A percentile compares a stretch with the other conserved stretches of the same genome.
These are phyloP conservation scores for Hypocreales sp. DNA, from an alignment of 2,329 filamentous ascomycete species.

Conservation along the genomic window DNA sequence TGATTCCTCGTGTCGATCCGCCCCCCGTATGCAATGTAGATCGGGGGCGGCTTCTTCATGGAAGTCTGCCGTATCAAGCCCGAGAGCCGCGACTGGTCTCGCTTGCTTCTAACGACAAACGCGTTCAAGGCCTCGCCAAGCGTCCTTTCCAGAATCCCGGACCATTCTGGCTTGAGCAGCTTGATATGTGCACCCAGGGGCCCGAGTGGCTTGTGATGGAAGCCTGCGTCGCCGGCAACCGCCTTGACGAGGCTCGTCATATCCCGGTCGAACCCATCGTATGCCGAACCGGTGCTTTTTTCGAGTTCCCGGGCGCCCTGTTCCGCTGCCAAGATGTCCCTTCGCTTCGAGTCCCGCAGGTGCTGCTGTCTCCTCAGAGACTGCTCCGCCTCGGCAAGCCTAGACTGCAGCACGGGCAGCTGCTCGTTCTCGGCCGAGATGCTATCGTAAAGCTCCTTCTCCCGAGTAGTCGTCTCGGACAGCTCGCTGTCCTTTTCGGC, in stretches of 20 bases:
- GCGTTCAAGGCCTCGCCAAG: conserved; percentile 55
- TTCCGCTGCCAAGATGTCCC: conserved; percentile 38
- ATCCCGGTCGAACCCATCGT: conserved; percentile 46
- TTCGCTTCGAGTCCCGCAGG: conserved; percentile 26
- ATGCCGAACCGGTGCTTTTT: conserved; percentile 37
- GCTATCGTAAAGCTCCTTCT: conserved; percentile 11
- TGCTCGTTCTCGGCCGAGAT: conserved; percentile 13
- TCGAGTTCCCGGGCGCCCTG: conserved; percentile 32
- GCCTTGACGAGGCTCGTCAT: conserved; percentile 48
- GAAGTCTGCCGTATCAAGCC: conserved; percentile 44
- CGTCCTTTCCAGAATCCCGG: conserved; percentile 60
- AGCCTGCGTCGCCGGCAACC: conserved; percentile 57
- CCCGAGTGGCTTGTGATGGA: conserved; percentile 60
- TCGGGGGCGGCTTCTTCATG: conserved; percentile 31
- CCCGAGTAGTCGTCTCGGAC: conserved; percentile 11
- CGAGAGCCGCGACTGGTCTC: conserved; percentile 56
- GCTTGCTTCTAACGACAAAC: conserved; percentile 68
- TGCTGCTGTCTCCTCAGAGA: conserved; percentile 14
- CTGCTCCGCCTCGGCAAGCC: conserved; percentile 15
- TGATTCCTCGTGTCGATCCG: conserved; percentile 23
- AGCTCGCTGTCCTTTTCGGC: conserved; percentile 44
- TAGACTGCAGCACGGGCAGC: conserved; percentile 17
- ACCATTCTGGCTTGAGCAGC: conserved; percentile 69
- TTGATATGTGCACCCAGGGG: conserved; percentile 69
- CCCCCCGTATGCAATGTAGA: conserved; percentile 21